A percentile compares a stretch with the other conserved stretches of the same genome.
These are phyloP conservation scores for Choiromyces venosus DNA, from an alignment of 495 filamentous ascomycete genomes.

Conservation along the genomic window DNA sequence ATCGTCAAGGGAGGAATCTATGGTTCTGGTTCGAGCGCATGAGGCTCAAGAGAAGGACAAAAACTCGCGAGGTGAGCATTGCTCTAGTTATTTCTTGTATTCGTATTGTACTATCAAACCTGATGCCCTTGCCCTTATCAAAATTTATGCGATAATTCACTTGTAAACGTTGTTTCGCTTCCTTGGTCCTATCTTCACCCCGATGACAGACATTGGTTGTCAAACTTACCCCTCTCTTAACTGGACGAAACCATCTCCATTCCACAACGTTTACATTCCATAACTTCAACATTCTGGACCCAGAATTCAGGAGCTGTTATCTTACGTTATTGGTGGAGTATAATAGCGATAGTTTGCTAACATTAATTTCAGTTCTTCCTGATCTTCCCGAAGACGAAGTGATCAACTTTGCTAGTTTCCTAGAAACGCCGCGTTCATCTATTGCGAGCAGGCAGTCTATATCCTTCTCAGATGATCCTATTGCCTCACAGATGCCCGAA, in stretches of 20 bases:
- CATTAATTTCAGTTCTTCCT: neutral
- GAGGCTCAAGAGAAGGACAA: neutral
- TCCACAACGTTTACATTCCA: neutral
- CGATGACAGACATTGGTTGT: neutral
- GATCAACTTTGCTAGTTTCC: neutral
- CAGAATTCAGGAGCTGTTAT: neutral
- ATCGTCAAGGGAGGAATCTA: slow-evolving; percentile 7
- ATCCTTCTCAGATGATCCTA: neutral
- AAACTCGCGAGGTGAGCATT: neutral
- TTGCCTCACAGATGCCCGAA: slow-evolving; percentile 8
- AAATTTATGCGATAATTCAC: neutral
- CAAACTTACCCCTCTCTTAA: neutral
- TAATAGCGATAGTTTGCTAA: neutral
- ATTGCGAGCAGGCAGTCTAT: neutral
- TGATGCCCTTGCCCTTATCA: neutral
- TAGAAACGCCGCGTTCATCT: neutral
- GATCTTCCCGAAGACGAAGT: neutral
- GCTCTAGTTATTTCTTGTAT: neutral
- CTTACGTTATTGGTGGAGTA: neutral
- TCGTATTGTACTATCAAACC: neutral
- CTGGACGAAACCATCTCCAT: neutral
- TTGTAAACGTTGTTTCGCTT: neutral
- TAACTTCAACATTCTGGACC: neutral
- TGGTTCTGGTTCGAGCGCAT: neutral
- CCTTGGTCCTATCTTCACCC: neutral